phyloP scores from a whole-genome alignment of 257 asterid genomes.

The Cruciata laevipes region DNA sequence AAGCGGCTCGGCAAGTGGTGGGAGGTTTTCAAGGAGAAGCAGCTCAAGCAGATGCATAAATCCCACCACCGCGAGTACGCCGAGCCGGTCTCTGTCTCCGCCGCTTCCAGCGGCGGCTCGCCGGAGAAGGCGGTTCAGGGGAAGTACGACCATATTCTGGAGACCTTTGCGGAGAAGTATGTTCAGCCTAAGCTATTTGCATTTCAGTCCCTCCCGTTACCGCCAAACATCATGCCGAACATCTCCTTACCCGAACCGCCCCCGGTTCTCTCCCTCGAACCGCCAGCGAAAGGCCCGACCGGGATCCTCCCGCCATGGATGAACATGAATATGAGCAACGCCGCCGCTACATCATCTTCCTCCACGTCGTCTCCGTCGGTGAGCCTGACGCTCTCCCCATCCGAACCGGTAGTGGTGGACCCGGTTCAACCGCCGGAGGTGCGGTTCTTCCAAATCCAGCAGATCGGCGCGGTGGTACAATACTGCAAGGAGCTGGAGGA shows the following conservation, averaged over 20 bases:
- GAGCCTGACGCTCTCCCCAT: slow-evolving; percentile 56
- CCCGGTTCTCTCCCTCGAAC: slow-evolving; percentile 39
- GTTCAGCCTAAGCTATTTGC: slow-evolving; percentile 52
- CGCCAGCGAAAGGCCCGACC: slow-evolving; percentile 19
- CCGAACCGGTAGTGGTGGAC: slow-evolving; percentile 45
- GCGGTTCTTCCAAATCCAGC: slow-evolving; percentile 37
- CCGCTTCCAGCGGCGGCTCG: slow-evolving; percentile 22
- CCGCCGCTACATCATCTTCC: slow-evolving; percentile 36
- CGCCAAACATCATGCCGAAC: slow-evolving; percentile 25
- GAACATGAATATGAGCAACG: slow-evolving; percentile 31
- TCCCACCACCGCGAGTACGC: slow-evolving; percentile 26
- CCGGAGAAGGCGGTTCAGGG: slow-evolving; percentile 56
- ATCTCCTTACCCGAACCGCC: slow-evolving; percentile 32
- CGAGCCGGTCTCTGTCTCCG: slow-evolving; percentile 20
- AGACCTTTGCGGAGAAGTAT: slow-evolving; percentile 76
- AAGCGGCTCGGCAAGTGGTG: slow-evolving; percentile 89
- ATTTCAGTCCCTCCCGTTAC: slow-evolving; percentile 25
- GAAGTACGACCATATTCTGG: slow-evolving; percentile 66
- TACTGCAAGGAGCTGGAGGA: slow-evolving; percentile 60
- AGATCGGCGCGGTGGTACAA: slow-evolving; percentile 41
- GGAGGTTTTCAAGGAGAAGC: slow-evolving; percentile 88
- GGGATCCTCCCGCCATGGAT: slow-evolving; percentile 41
- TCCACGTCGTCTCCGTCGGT: slow-evolving; percentile 60
- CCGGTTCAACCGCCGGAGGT: slow-evolving; percentile 25
- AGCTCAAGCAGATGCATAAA: slow-evolving; percentile 49